A percentile compares a stretch with the other conserved stretches of the same genome.
Evolutionary conservation across 176 grass and related monocot genomes (phyloP).

Genomic region (Raddia guianensis): DNA sequence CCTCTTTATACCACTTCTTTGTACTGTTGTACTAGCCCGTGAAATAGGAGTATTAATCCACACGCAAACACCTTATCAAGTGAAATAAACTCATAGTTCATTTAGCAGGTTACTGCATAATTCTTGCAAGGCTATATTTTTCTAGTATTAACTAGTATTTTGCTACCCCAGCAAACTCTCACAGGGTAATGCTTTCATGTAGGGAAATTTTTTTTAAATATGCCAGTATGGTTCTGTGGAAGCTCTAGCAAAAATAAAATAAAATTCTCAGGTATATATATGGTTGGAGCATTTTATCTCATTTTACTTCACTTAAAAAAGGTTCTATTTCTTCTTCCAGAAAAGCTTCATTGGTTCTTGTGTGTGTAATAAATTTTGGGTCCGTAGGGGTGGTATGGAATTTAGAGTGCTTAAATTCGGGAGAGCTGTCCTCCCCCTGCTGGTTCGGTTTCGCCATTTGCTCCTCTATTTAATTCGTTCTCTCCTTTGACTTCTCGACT

Average conservation of each 20-base stretch:
- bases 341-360: slow-evolving; percentile 40
- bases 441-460: slow-evolving; percentile 41
- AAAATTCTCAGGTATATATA: background rate
- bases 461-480: slow-evolving; percentile 45
- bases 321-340: background rate
- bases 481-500: slow-evolving; percentile 33
- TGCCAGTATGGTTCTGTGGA: background rate
- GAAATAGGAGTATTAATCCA: background rate
- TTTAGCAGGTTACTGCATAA: background rate
- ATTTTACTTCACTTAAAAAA: background rate
- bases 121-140: background rate
- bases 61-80: slow-evolving; percentile 28
- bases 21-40: background rate
- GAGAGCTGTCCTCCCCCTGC: slow-evolving; percentile 34
- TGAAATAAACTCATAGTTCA: background rate
- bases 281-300: background rate
- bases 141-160: too few relatives aligned
- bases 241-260: background rate
- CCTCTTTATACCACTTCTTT: background rate
- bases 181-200: background rate
- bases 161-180: background rate
- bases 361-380: slow-evolving; percentile 49
- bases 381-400: slow-evolving; percentile 52
- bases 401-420: slow-evolving; percentile 58
- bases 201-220: background rate